Evolutionary conservation across 495 filamentous ascomycete genomes (phyloP), one percentile per base, ranked within the genome.

Genomic region (Penicillium psychrofluorescens): DNA sequence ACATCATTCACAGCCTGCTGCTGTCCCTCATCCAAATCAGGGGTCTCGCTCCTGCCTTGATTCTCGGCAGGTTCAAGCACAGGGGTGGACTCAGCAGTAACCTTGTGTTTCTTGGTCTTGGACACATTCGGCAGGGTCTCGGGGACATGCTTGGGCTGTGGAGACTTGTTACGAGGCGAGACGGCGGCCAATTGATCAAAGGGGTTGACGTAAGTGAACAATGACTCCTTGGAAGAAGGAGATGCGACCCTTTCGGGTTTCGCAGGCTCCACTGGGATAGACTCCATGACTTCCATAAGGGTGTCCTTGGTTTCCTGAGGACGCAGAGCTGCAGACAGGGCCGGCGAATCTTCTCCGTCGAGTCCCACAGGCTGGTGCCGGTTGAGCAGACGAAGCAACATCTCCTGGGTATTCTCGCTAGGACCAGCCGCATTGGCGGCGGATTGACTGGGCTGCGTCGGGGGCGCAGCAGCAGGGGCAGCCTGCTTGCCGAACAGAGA

Each of bases 131-230:
- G 22, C 22, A 0, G 22, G 22, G 22, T 4, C 22, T 22, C 22
- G 4, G 22, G 22, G 22, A 4, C 6, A 22, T 22, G 63, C 40
- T 66, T 63, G 27, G 68, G 48, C 45, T 67, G 67, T 0, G 68
- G 67, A 31, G 70, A 67, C 31, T 50, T 71, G 46, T 78, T 81
- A 12, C 76, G 76, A 40, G 83, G 83, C 28, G 80, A 86, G 7
- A 81, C 81, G 51, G 83, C 77, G 46, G 83, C 75, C 28, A 89
- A 59, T 55, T 88, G 80, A 29, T 88, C 85, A 46, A 91, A 90
- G 4, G 86, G 86, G 52, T 89, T 89, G 48, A 83, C 77, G 57
- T 88, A 87, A 28, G 77, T 86, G 64, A 91, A 91, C 22, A 84
- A 67, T 13, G 68, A 62, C 4, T 64, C 66, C 45, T 77, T 76